Evolutionary conservation across 768 basidiomycete species (phyloP), one percentile per base, ranked within the genome.

Genomic region (Pulveroboletus sp.): DNA sequence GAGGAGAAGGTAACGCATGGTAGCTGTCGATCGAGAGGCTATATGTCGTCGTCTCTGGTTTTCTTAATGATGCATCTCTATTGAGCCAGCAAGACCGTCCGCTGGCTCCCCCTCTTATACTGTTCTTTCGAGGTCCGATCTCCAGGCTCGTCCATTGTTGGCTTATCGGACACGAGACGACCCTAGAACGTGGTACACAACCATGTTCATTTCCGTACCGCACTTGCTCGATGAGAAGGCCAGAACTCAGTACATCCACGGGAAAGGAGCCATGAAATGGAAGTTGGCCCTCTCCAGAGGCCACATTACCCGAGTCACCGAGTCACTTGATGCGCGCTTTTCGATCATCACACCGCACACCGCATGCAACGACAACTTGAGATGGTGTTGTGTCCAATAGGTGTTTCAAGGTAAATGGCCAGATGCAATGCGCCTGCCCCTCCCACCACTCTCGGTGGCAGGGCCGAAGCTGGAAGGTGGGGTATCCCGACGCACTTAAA

Each of bases 1-100:
- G 32, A 63, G 62, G 45, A 63, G 62, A 53, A 65, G 55, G 55
- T 53, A 65, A 32, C 62, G 62, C 62, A 63, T 63, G 47, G 31
- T 40, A 24, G 35, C 43, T 33, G 46, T 46, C 46, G 18, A 28
- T 37, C 33, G 30, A 26, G 35, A 38, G 26, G 40, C 3, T 39
- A 43, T 50, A 30, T 37, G 41, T 43, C 6, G 44, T 43, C 5
- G 38, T 44, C 46, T 36, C 2, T 21, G 37, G 47, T 44, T 53
- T 64, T 44, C 54, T 51, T 55, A 65, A 54, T 57, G 28, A 52
- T 62, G 62, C 62, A 63, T 63, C 18, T 65, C 55, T 65, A 51
- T 42, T 63, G 63, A 63, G 62, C 63, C 63, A 36, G 31, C 40
- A 46, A 49, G 28, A 50, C 50, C 26, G 14, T 43, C 39, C 35